Base-by-base conservation (phyloP, 1,284 basidiomycete genomes). In the Puccinia novopanici region DNA sequence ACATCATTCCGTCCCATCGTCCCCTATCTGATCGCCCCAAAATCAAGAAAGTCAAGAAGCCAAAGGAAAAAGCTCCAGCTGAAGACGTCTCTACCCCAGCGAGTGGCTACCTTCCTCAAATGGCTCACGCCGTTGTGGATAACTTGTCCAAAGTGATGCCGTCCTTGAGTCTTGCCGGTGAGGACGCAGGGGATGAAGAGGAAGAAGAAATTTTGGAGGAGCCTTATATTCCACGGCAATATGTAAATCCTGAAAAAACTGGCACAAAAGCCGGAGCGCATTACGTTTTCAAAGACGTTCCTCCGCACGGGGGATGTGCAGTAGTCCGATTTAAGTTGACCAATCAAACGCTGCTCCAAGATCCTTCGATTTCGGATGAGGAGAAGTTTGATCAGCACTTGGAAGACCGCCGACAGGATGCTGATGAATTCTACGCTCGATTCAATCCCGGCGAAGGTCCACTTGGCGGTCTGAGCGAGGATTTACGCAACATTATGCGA, bases 321-420 rank as follows among this genome's bases (percentile, higher is more conserved):
- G 96, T 98, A 77, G 95, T 98, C 15, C 91, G 96, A 61, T 88
- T 98, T 82, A 98, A 97, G 88, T 88, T 99, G 82, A 98, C 95
- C 0, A 91, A 93, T 19, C 88, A 88, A 70, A 89, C 91, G 10
- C 89, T 91, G 4, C 89, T 91, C 54, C 90, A 92, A 84, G 93
- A 98, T 85, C 87, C 89, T 6, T 90, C 90, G 70, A 89, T 97
- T 81, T 90, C 92, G 80, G 95, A 98, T 84, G 96, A 99, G 85
- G 91, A 91, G 81, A 85, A 91, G 37, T 99, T 98, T 84, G 96
- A 99, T 84, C 91, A 92, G 83, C 89, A 89, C 54, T 89, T 99
- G 65, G 96, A 98, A 85, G 92, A 94, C 85, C 89, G 95, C 59
- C 88, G 94, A 71, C 89, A 91, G 82, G 96, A 99, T 85, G 93